phyloP scores from a whole-genome alignment of 176 grass and related monocot species.

The Aegilops bicornis region DNA sequence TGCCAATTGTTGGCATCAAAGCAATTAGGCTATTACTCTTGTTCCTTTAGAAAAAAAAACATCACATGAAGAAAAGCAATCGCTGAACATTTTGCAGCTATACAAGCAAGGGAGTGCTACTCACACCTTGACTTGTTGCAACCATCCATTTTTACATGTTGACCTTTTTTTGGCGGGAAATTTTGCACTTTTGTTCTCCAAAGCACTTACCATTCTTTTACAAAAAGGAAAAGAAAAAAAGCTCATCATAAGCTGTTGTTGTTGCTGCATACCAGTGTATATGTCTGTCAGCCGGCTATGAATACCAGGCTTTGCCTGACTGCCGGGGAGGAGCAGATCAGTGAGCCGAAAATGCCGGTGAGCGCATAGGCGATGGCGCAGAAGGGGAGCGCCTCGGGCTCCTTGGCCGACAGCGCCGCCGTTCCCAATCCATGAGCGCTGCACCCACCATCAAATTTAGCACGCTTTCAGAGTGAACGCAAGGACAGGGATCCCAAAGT shows the following conservation, averaged over 20 bases:
- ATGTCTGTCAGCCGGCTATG: slow-evolving; percentile 56
- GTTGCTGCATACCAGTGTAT: neutral
- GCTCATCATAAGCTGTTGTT: neutral
- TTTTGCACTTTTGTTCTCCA: neutral
- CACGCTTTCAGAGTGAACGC: neutral
- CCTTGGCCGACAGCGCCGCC: slow-evolving; percentile 88
- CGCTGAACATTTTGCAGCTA: neutral
- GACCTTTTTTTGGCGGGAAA: neutral
- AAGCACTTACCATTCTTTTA: neutral
- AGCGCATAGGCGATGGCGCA: slow-evolving; percentile 89
- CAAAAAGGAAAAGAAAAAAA: neutral
- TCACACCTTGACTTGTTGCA: neutral
- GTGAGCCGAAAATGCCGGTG: slow-evolving; percentile 74
- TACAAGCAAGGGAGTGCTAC: neutral
- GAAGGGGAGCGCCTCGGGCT: slow-evolving; percentile 87
- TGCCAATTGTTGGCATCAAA: too few species aligned
- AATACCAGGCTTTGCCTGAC: slow-evolving; percentile 78
- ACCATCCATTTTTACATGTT: neutral
- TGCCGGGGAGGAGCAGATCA: slow-evolving; percentile 74
- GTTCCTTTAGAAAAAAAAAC: neutral
- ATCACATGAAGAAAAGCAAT: neutral
- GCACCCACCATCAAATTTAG: neutral
- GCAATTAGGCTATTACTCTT: neutral
- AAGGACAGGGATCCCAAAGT: neutral
- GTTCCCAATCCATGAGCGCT: slow-evolving; percentile 94